phyloP scores from a whole-genome alignment of 257 asterid genomes.

The Nicotiana tomentosiformis region DNA sequence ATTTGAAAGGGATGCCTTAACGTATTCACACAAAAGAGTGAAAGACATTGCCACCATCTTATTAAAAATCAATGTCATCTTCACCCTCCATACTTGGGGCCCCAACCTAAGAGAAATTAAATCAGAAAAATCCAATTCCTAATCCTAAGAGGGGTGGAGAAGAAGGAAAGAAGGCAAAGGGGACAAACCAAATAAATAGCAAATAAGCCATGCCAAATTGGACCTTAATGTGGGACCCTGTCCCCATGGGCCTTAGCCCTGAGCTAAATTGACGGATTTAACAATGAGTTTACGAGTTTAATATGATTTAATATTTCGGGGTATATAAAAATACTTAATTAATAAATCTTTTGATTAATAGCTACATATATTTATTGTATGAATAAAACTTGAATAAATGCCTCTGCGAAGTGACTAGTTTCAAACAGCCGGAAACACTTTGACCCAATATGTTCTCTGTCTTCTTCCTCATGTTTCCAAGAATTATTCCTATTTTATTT shows the following conservation, averaged over 20 bases:
- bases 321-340: not conserved
- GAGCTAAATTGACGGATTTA: no score
- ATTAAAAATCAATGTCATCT: not conserved
- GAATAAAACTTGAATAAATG: not conserved
- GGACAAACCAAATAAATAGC: slow-evolving; percentile 9
- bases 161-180: not conserved
- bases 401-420: not conserved
- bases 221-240: no score
- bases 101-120: not conserved
- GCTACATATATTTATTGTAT: no score
- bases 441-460: not conserved
- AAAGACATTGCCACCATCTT: not conserved
- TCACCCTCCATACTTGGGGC: not conserved
- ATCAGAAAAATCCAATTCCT: not conserved
- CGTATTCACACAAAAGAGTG: not conserved
- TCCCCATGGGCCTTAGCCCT: no score
- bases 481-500: not conserved
- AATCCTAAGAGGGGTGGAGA: not conserved
- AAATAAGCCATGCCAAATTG: not conserved
- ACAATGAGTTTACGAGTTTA: no score
- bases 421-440: not conserved
- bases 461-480: not conserved
- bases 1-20: not conserved
- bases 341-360: not conserved
- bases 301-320: no score